Evolutionary conservation across 441 rosid genomes (phyloP), one percentile per base, ranked within the genome.

Genomic region (Adansonia rubrostipa): DNA sequence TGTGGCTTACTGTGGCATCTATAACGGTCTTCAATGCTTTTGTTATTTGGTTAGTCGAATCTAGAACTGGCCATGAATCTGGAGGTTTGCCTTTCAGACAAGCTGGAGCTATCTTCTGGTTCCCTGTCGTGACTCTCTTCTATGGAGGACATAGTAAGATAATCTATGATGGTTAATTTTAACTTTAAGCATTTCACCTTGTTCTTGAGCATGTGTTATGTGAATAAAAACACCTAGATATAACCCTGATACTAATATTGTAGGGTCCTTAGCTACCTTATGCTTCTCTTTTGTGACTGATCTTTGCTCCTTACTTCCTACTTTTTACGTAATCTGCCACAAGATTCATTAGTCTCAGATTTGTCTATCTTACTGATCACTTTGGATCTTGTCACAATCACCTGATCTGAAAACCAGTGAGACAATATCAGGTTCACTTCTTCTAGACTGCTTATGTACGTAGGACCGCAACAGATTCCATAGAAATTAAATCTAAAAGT

Each of bases 21-120:
- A 60, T 84, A 17, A 82, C 76, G 19, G 24, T 79, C 60, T 83
- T 74, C 73, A 81, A 80, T 51, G 87, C 84, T 5, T 80, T 87
- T 54, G 80, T 79, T 14, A 69, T 87, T 8, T 82, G 84, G 86
- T 10, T 87, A 70, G 80, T 87, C 5, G 87, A 85, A 73, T 53
- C 76, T 11, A 57, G 65, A 10, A 61, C 74, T 56, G 19, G 40
- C 57, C 51, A 76, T 19, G 78, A 74, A 10, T 83, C 47, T 3
- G 50, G 61, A 15, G 80, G 83, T 60, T 57, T 75, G 6, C 0
- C 58, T 0, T 19, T 45, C 10, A 56, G 81, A 44, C 85, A 85
- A 63, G 71, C 78, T 5, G 81, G 83, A 77, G 53, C 22, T 5
- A 40, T 83, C 80, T 70, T 87, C 6, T 80, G 78, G 54, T 5